Evolutionary conservation across 106 monocot genomes (phyloP), one percentile per base, ranked within the genome.

Genomic region (Acorus gramineus): DNA sequence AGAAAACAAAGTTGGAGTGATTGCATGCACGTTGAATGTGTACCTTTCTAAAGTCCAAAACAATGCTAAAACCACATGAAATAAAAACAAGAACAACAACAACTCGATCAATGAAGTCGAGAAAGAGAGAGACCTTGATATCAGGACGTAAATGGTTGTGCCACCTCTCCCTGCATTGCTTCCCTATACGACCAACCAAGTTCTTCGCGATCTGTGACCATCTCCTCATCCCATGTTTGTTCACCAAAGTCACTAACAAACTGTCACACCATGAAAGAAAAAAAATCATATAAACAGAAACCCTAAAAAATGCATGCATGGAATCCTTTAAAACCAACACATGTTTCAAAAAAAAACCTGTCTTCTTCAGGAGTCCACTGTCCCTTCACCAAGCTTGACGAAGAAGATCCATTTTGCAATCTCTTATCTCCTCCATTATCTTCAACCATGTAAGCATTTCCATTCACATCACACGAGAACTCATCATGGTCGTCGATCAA

Each of bases 151-250:
- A 68, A 77, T 93, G 89, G 51, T 89, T 93, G 14, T 83, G 85
- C 93, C 93, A 93, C 72, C 93, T 83, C 45, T 93, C 93, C 56
- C 93, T 73, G 57, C 93, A 93, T 59, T 93, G 93, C 74, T 93
- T 93, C 42, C 89, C 93, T n/a, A 83, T 81, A 54, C 89, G 78
- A 13, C 83, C 83, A 8, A 67, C 74, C 14, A 89, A 12, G 51
- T 59, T 78, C 71, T 71, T 85, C 1, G 93, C 87, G 57, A 93
- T 88, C 13, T 73, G 61, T 47, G 93, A 80, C 93, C 93, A 93
- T 66, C 79, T 87, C 62, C 76, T 78, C 0, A 80, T 61, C 28
- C 89, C 93, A 72, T 85, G 71, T 44, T 80, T 70, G 78, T 68
- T 75, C 74, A 93, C 93, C 78, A 93, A 66, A 44, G 60, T 59